Evolutionary conservation across 106 monocot species (phyloP), one percentile per base, ranked within the genome.

Genomic region (Apostasia ramifera): DNA sequence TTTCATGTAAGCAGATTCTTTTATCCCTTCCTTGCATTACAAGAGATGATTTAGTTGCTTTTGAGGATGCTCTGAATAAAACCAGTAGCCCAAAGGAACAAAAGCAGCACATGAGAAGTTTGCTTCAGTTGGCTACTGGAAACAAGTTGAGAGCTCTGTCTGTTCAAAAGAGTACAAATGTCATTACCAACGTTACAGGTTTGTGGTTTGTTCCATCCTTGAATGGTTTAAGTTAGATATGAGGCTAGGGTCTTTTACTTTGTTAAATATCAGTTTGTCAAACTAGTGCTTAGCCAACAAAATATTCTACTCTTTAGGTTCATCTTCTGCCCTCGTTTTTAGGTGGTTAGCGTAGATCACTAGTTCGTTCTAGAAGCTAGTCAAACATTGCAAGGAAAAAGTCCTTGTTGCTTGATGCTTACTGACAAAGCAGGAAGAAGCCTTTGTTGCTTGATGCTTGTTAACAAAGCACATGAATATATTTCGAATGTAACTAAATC

Each of bases 161-260:
- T 76, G 80, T 79, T 79, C 92, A 86, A 57, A 92, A 84, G 71
- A 71, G 55, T 42, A 83, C 87, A n/a, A 92, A 81, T 71, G 69
- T 76, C 15, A 97, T 92, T 53, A 97, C 97, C 26, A 92, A 97
- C 71, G 89, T 97, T 63, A 84, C 91, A 76, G 84, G 97, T 97
- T 55, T 47, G 46, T 62, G 39, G 54, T 46, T 66, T 43, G 8
- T 41, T 55, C 40, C 13, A 45, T 40, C 26, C 14, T 45, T 40
- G 6, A 26, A 40, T 7, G 40, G 1, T 48, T 15, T 8, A n/a
- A 55, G 12, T 42, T 12, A 6, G 8, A 8, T 67, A 2, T 6
- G 47, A 37, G 12, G 10, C 14, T 50, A 4, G 15, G 15, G 43
- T 8, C 40, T 43, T 5, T 5, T 13, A 54, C 9, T 44, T 68